Conservation (phyloP, 1,139 yeast species). For the Hyphopichia wangnamkhiaoensis region DNA sequence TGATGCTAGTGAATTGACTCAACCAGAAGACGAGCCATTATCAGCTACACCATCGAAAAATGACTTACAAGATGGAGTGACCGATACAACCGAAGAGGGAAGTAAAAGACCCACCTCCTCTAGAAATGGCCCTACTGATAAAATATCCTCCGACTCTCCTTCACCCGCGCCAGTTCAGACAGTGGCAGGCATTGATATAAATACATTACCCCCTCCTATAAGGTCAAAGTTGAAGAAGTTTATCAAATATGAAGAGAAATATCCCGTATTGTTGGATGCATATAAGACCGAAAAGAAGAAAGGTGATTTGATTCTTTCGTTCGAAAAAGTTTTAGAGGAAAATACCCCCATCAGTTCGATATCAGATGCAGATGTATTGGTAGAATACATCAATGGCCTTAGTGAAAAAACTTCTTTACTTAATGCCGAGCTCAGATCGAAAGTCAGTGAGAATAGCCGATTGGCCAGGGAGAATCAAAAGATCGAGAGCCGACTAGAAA, state of each 20-base stretch:
- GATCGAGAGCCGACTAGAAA: slow-evolving; percentile 2
- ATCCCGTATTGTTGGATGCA: slow-evolving; percentile 80
- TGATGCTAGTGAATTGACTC: slow-evolving; percentile 41
- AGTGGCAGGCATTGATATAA: slow-evolving; percentile 24
- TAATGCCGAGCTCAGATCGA: slow-evolving; percentile 49
- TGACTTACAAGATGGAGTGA: no score
- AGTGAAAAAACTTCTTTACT: slow-evolving; percentile 62
- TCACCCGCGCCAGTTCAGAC: slow-evolving; percentile 3
- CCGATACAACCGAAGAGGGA: neutral
- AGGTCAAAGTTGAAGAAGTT: slow-evolving; percentile 71
- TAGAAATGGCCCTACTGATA: slow-evolving; percentile 3
- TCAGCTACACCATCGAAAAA: slow-evolving; percentile 2
- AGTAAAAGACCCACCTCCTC: slow-evolving; percentile 5
- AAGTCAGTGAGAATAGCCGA: slow-evolving; percentile 17
- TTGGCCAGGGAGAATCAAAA: slow-evolving; percentile 33
- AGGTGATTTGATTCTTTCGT: slow-evolving; percentile 57
- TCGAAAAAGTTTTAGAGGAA: slow-evolving; percentile 75
- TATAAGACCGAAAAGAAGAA: slow-evolving; percentile 79
- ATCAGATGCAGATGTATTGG: slow-evolving; percentile 67
- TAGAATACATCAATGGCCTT: slow-evolving; percentile 68
- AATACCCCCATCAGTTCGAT: slow-evolving; percentile 78
- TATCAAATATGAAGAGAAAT: slow-evolving; percentile 84
- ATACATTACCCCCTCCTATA: slow-evolving; percentile 53
- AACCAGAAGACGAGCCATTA: slow-evolving; percentile 44
- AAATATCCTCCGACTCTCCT: slow-evolving; percentile 4